A percentile compares a stretch with the other conserved stretches of the same genome.
These are phyloP conservation scores for Talaromyces sp. DNA, from an alignment of 2,329 filamentous ascomycete species.

Conservation along the genomic window DNA sequence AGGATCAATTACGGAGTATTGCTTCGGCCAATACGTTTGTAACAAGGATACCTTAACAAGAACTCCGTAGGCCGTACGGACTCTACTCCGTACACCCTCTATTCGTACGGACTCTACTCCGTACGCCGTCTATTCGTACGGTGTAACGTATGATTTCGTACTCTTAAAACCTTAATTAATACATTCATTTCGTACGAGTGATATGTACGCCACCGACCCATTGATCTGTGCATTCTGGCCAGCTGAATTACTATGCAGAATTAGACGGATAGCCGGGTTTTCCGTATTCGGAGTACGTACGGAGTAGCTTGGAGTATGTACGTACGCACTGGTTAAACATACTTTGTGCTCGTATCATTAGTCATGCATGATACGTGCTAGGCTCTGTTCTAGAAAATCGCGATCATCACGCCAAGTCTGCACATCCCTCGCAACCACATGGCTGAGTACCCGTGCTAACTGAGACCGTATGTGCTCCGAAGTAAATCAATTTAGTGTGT, in stretches of 20 bases:
- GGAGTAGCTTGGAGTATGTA: background rate
- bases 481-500: conserved; percentile 3
- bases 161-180: background rate
- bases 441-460: background rate
- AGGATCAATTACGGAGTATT: conserved; percentile 1
- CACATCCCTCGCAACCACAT: conserved; percentile 15
- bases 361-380: background rate
- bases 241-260: background rate
- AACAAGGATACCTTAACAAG: background rate
- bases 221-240: background rate
- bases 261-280: background rate
- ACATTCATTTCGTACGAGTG: background rate
- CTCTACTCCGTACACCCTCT: no score
- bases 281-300: background rate
- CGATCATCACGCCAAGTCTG: conserved; percentile 11
- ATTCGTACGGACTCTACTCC: no score
- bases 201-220: background rate
- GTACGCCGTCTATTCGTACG: no score
- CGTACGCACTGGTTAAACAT: background rate
- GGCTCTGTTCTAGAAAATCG: conserved; percentile 14
- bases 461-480: background rate
- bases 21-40: background rate
- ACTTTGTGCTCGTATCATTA: background rate
- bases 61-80: no score
- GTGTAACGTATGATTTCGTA: background rate